Evolutionary conservation across 164 flowering plant species (phyloP).

Genomic region (Aristolochia contorta): DNA sequence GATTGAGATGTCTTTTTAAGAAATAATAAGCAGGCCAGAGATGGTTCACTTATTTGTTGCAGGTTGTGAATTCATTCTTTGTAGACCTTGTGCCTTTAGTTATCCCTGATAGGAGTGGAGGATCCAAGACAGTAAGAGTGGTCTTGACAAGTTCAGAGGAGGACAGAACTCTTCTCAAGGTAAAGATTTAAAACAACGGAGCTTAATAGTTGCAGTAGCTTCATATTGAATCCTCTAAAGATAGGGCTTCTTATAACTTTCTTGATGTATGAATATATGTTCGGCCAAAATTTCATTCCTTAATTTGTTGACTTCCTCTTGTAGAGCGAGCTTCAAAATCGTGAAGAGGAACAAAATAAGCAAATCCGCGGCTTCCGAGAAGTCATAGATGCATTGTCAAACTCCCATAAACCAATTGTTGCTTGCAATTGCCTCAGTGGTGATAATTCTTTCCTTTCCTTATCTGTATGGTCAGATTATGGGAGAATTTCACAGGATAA

Average conservation of each 20-base stretch:
- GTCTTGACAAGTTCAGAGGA: constrained; percentile 65
- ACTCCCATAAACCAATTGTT: constrained; percentile 74
- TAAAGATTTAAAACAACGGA: constrained; percentile 9
- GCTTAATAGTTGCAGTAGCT: no score
- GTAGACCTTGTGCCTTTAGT: constrained; percentile 65
- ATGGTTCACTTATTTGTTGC: constrained; percentile 6
- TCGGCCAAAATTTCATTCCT: neutral
- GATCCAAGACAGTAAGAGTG: constrained; percentile 48
- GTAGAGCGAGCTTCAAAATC: constrained; percentile 51
- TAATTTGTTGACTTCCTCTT: neutral
- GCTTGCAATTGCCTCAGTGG: constrained; percentile 71
- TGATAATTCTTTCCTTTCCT: constrained; percentile 12
- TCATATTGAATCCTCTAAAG: no score
- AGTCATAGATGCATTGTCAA: constrained; percentile 79
- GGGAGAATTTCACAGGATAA: no score
- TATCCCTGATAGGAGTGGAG: constrained; percentile 54
- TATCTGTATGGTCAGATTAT: neutral
- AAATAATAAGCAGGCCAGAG: no score
- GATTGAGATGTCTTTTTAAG: no score
- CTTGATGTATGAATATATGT: neutral
- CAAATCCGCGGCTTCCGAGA: constrained; percentile 72
- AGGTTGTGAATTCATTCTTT: constrained; percentile 47
- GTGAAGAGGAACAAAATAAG: constrained; percentile 52
- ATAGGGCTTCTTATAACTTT: neutral
- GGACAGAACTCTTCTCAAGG: constrained; percentile 59